Conservation (phyloP, 2,329 filamentous ascomycete species). For the Akanthomyces dipterigenus region DNA sequence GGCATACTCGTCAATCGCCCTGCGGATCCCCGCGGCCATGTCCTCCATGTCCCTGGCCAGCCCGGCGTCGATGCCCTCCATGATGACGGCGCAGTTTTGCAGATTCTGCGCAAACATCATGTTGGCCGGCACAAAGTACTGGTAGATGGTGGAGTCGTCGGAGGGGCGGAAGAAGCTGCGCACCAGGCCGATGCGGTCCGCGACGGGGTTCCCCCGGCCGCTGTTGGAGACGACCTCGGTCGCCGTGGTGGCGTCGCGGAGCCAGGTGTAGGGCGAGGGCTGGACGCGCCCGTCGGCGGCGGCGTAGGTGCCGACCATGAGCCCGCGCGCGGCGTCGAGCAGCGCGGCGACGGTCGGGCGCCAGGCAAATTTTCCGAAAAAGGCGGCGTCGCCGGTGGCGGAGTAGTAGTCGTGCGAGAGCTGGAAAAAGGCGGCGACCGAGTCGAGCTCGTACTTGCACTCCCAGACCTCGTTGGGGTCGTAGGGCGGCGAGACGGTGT, state of each 20-base stretch:
- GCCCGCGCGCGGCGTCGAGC: constrained; percentile 59
- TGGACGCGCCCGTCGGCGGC: constrained; percentile 46
- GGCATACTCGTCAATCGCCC: constrained; percentile 63
- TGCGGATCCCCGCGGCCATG: constrained; percentile 50
- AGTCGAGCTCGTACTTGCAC: constrained; percentile 95
- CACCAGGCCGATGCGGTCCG: constrained; percentile 71
- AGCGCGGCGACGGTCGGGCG: constrained; percentile 64
- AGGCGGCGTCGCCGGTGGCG: constrained; percentile 62
- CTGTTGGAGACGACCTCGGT: constrained; percentile 76
- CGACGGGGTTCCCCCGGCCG: constrained; percentile 75
- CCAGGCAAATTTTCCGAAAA: constrained; percentile 70
- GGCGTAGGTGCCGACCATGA: constrained; percentile 70
- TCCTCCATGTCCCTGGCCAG: constrained; percentile 51
- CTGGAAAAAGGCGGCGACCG: constrained; percentile 77
- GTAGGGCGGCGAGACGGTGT: constrained; percentile 56
- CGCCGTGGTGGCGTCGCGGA: constrained; percentile 61
- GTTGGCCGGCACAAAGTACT: constrained; percentile 85
- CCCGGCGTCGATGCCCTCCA: constrained; percentile 38
- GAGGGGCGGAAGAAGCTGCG: constrained; percentile 85
- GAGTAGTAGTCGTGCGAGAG: constrained; percentile 75
- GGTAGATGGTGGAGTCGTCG: constrained; percentile 79
- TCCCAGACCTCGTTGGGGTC: constrained; percentile 73
- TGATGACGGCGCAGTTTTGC: constrained; percentile 38
- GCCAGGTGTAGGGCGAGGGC: constrained; percentile 65
- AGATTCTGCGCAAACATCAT: constrained; percentile 72